These are phyloP conservation scores for Fraxinus greggii DNA, from an alignment of 305 asterid genomes.

Conservation along the genomic window DNA sequence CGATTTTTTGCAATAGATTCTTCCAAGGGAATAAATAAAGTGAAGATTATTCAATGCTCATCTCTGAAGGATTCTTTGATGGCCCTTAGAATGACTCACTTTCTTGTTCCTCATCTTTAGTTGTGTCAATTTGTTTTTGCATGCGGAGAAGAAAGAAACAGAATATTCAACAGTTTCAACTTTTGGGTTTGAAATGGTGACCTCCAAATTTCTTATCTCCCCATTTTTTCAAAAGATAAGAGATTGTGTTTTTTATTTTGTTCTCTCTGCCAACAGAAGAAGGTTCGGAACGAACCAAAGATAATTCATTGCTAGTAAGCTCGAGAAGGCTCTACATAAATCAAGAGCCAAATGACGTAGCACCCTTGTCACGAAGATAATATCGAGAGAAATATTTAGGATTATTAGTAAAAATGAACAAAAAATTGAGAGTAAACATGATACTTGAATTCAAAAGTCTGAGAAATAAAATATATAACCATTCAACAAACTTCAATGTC, in stretches of 20 bases:
- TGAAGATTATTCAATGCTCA: not conserved
- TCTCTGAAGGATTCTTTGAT: conserved; percentile 6
- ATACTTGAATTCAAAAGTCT: not conserved
- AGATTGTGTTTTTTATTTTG: not conserved
- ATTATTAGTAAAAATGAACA: not conserved
- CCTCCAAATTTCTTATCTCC: not conserved
- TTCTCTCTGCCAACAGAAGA: not conserved
- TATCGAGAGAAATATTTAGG: not conserved
- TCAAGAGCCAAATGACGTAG: not conserved
- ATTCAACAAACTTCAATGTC: not conserved
- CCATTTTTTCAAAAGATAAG: not conserved
- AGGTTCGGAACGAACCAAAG: not conserved
- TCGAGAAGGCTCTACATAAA: not conserved
- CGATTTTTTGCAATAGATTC: not conserved
- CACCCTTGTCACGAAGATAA: not conserved
- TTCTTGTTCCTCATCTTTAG: not conserved
- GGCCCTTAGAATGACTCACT: not conserved
- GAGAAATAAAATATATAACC: not conserved
- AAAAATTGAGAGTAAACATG: too few relatives aligned
- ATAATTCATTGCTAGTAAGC: not conserved
- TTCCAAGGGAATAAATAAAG: not conserved
- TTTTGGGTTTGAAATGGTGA: not conserved
- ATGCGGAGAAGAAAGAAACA: conserved; percentile 9
- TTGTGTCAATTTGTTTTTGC: not conserved
- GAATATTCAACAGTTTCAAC: not conserved